Conservation (phyloP, 257 asterid genomes). For the Nicotiana sylvestris region DNA sequence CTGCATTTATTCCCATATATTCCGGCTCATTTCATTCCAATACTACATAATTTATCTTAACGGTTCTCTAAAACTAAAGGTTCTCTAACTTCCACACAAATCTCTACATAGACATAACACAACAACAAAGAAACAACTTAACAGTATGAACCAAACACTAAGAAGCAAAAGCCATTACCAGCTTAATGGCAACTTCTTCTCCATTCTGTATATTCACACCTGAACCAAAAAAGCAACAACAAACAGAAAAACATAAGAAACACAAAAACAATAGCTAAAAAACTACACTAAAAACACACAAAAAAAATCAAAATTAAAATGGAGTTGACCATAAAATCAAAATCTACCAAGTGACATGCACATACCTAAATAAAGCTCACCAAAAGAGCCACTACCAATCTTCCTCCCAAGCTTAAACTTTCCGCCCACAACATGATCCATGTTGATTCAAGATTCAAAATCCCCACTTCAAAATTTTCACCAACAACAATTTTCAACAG, state of each 20-base stretch:
- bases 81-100: neutral
- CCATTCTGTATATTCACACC: constrained; percentile 86
- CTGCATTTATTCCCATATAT: neutral
- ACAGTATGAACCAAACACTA: constrained; percentile 4
- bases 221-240: constrained; percentile 20
- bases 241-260: constrained; percentile 6
- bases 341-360: neutral
- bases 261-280: neutral
- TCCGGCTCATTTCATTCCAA: neutral
- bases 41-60: neutral
- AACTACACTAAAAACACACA: neutral
- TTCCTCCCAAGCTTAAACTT: constrained; percentile 92
- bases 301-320: neutral
- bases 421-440: constrained; percentile 88
- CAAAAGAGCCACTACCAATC: constrained; percentile 97
- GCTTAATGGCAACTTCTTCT: constrained; percentile 93
- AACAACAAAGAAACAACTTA: neutral
- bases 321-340: constrained; percentile 3
- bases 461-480: constrained; percentile 7
- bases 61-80: neutral
- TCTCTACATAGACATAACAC: neutral
- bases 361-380: constrained; percentile 88
- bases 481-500: neutral
- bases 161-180: constrained; percentile 37
- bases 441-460: constrained; percentile 20